Percentiles rank a stretch among this genome's conserved stretches.
Evolutionary conservation across 495 filamentous ascomycete species (phyloP).

Genomic region (Podospora didyma): DNA sequence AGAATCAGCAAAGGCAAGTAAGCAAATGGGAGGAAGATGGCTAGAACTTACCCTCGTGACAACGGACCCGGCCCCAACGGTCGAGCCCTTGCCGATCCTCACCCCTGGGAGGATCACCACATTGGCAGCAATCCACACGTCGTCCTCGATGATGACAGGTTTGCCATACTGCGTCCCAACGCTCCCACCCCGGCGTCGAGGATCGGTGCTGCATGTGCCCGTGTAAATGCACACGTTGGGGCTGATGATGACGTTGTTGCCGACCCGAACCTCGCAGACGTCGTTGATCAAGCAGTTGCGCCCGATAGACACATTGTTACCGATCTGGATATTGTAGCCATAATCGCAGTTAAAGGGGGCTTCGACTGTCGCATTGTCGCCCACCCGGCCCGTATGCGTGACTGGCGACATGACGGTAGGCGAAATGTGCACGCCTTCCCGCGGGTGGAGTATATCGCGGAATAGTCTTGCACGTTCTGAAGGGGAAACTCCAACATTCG

Average conservation of each 20-base stretch:
- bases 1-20: background rate
- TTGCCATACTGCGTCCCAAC: constrained; percentile 68
- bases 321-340: constrained; percentile 89
- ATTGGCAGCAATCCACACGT: constrained; percentile 67
- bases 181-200: constrained; percentile 68
- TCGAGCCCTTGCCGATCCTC: constrained; percentile 72
- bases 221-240: constrained; percentile 85
- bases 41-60: constrained; percentile 71
- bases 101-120: constrained; percentile 82
- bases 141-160: constrained; percentile 76
- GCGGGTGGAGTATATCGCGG: constrained; percentile 61
- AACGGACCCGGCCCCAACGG: constrained; percentile 80
- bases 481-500: constrained; percentile 66
- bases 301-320: constrained; percentile 80
- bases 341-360: constrained; percentile 93
- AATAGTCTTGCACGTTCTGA: constrained; percentile 79
- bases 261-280: constrained; percentile 66
- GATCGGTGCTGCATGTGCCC: constrained; percentile 70
- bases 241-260: constrained; percentile 75
- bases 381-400: constrained; percentile 59
- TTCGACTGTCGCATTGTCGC: constrained; percentile 74
- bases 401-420: constrained; percentile 45
- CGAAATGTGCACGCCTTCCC: constrained; percentile 44
- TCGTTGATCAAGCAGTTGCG: constrained; percentile 86
- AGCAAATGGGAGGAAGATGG: background rate